These are phyloP conservation scores for Malus hybrid DNA, from an alignment of 331 rosid genomes.

Conservation along the genomic window DNA sequence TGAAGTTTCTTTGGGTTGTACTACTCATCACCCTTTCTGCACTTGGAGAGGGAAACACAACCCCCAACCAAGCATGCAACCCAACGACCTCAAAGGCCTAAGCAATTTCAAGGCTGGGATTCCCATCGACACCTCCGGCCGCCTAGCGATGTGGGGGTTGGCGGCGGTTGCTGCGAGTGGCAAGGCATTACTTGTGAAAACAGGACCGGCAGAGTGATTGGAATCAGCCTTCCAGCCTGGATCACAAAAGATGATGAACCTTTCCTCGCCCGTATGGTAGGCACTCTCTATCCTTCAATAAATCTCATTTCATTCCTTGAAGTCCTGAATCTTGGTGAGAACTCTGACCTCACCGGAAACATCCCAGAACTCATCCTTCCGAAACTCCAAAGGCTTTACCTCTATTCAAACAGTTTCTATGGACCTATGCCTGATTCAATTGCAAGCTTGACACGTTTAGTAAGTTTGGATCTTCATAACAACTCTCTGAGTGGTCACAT, in stretches of 20 bases:
- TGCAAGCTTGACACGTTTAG: too few species aligned
- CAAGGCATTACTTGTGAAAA: constrained; percentile 57
- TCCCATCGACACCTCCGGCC: constrained; percentile 46
- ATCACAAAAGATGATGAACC: constrained; percentile 31
- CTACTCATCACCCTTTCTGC: constrained; percentile 12
- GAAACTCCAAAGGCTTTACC: constrained; percentile 43
- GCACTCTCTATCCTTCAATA: constrained; percentile 45
- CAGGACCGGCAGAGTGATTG: constrained; percentile 44
- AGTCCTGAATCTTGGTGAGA: constrained; percentile 54
- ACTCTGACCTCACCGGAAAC: constrained; percentile 43
- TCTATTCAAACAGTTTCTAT: constrained; percentile 34
- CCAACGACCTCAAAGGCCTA: constrained; percentile 49
- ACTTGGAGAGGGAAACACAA: constrained; percentile 9
- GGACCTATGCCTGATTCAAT: too few species aligned
- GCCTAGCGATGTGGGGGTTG: constrained; percentile 52
- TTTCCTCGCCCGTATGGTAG: constrained; percentile 51
- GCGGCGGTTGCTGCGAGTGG: constrained; percentile 50
- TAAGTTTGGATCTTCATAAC: too few species aligned
- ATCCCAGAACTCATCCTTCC: constrained; percentile 41
- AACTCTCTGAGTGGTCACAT: constrained; percentile 37
- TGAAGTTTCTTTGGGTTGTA: constrained; percentile 19
- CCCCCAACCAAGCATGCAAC: constrained; percentile 23
- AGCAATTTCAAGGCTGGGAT: constrained; percentile 51
- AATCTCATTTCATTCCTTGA: constrained; percentile 49
- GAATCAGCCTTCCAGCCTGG: constrained; percentile 46